These are phyloP conservation scores for Dendryphion nanum DNA, from an alignment of 2,329 filamentous ascomycete genomes.

Conservation along the genomic window DNA sequence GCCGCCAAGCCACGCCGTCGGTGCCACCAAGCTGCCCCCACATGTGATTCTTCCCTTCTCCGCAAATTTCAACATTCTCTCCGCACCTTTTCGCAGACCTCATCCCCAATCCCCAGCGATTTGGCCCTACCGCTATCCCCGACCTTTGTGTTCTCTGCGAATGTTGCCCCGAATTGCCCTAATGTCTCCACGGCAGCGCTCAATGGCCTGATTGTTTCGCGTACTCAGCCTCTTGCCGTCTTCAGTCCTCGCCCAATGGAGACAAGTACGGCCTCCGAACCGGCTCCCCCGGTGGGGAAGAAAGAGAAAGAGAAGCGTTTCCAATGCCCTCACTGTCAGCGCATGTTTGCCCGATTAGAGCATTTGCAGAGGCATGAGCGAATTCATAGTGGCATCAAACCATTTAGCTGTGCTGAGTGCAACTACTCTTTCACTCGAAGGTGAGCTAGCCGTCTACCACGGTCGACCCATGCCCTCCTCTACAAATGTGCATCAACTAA, in stretches of 20 bases:
- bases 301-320: constrained; percentile 39
- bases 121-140: constrained; percentile 2
- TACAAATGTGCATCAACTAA: constrained; percentile 1
- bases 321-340: constrained; percentile 31
- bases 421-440: constrained; percentile 44
- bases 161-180: too few relatives aligned
- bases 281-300: constrained; percentile 22
- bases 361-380: constrained; percentile 43
- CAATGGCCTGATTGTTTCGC: too few relatives aligned
- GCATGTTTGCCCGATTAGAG: constrained; percentile 39
- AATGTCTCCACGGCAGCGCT: too few relatives aligned
- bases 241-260: too few relatives aligned
- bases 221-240: too few relatives aligned
- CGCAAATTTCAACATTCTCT: constrained; percentile 17
- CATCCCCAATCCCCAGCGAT: constrained; percentile 13
- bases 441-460: constrained; percentile 20
- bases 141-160: too few relatives aligned
- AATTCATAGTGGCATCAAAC: constrained; percentile 43
- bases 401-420: constrained; percentile 40
- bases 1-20: constrained; percentile 14
- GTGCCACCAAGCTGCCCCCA: constrained; percentile 20
- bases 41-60: constrained; percentile 17
- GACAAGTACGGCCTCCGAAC: constrained; percentile 14
- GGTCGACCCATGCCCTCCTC: too few relatives aligned
- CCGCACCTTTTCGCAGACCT: constrained; percentile 16